Base-by-base conservation (phyloP, 495 filamentous ascomycete species). In the Baudoinia panamericana region DNA sequence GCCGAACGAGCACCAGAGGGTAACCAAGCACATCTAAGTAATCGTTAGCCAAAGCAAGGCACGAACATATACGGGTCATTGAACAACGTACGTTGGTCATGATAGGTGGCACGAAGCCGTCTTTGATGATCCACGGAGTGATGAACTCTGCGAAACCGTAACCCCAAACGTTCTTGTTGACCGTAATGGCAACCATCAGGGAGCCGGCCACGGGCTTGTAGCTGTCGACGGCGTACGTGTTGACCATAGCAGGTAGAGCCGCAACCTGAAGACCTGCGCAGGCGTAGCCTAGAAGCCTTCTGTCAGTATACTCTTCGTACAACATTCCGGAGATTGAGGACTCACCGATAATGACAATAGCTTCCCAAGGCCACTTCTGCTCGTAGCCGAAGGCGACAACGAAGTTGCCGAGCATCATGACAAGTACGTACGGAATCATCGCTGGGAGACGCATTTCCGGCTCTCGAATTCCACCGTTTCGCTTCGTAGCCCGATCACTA, bases 361-460 rank as follows among this genome's bases (percentile, higher is more conserved):
- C 42, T 11, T 23, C 17, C 42, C 42, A 45, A 15, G 42, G 42
- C 49, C 47, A 54, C 38, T 69, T 52, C 32, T 71, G 51, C 45
- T 76, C 43, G 36, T 76, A 78, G 2, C 73, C 73, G 46, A 78
- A 68, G 5, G 72, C 71, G 9, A 71, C 71, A 21, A 80, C 56
- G 24, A 79, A 67, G 39, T 75, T 73, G 1, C 77, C 77, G 9
- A 74, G 58, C 5, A 72, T 66, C 53, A 66, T 68, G 32, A 76
- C 61, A 8, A 76, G 45, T 8, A 74, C 64, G 34, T 71, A 72
- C 10, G 70, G 71, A n/a, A 78, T 64, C 61, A 78, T 69, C 0
- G 73, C 65, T 4, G 69, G 70, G 20, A 81, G 55, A 16, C 76
- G 62, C 78, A 82, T 81, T 53, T 82, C 77, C 0, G 76, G 74